Conservation (phyloP, 345 rosid genomes). For the Crucihimalaya himalaica region DNA sequence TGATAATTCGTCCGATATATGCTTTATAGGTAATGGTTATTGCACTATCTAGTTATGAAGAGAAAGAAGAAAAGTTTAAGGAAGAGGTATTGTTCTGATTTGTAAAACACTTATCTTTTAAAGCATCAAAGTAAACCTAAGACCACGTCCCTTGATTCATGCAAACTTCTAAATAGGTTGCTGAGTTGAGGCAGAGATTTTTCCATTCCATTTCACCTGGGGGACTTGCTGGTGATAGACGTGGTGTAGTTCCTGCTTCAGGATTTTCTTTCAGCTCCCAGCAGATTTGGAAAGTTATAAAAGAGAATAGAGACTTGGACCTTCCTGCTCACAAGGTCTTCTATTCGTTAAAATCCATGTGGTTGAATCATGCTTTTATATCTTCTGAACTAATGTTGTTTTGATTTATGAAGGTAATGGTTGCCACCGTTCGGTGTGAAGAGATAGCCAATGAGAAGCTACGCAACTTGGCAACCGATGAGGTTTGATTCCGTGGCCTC, state of each 20-base stretch:
- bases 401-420: conserved; percentile 65
- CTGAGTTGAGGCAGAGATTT: conserved; percentile 69
- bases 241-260: conserved; percentile 86
- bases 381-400: conserved; percentile 7
- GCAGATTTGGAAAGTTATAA: conserved; percentile 79
- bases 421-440: conserved; percentile 93
- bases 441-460: conserved; percentile 77
- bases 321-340: conserved; percentile 94
- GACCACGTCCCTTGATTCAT: not conserved
- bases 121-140: conserved; percentile 12
- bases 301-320: conserved; percentile 86
- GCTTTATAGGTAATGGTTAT: conserved; percentile 70
- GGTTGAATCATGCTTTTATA: conserved; percentile 7
- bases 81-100: conserved; percentile 57
- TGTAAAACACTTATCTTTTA: not conserved
- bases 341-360: conserved; percentile 8
- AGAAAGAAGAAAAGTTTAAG: conserved; percentile 70
- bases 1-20: conserved; percentile 16
- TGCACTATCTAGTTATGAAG: conserved; percentile 79
- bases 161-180: conserved; percentile 55
- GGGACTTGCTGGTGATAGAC: conserved; percentile 92
- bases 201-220: conserved; percentile 82
- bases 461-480: conserved; percentile 48
- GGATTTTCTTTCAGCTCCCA: conserved; percentile 86
- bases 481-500: conserved; percentile 47